These are phyloP conservation scores for Cenchrus americanus DNA, from an alignment of 176 grass and related monocot species.

Conservation along the genomic window DNA sequence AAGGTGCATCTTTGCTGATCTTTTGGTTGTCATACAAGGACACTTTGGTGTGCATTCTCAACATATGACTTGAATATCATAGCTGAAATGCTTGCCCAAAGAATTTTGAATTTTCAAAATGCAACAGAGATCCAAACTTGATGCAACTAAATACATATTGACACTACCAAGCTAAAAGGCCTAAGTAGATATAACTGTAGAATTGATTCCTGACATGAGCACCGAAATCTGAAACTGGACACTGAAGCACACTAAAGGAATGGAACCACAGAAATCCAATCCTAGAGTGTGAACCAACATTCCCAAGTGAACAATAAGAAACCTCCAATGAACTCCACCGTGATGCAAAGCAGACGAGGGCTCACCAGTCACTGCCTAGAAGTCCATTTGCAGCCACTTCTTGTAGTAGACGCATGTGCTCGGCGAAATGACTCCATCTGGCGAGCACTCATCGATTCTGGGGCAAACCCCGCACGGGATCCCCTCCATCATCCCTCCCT, in stretches of 20 bases:
- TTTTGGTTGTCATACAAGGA: background rate
- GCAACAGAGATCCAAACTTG: constrained; percentile 13
- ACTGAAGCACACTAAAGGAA: background rate
- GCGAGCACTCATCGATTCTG: constrained; percentile 64
- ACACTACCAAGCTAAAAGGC: background rate
- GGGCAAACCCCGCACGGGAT: constrained; percentile 80
- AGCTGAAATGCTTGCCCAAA: background rate
- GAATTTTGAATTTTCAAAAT: background rate
- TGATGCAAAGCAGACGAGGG: background rate
- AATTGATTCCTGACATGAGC: background rate
- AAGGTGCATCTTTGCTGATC: background rate
- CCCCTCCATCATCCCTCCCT: constrained; percentile 52
- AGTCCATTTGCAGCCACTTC: constrained; percentile 74
- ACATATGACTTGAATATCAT: background rate
- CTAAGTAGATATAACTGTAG: background rate
- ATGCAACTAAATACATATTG: constrained; percentile 19
- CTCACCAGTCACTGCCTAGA: constrained; percentile 46
- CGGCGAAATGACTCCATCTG: constrained; percentile 63
- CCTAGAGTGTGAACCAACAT: background rate
- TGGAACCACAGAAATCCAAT: background rate
- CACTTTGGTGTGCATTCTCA: background rate
- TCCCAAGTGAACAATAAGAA: background rate
- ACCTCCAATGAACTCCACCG: background rate
- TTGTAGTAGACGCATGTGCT: constrained; percentile 68
- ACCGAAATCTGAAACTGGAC: background rate